Base-by-base conservation (phyloP, 352 stramenopile genomes). In the Thalassiosira mediterranea region DNA sequence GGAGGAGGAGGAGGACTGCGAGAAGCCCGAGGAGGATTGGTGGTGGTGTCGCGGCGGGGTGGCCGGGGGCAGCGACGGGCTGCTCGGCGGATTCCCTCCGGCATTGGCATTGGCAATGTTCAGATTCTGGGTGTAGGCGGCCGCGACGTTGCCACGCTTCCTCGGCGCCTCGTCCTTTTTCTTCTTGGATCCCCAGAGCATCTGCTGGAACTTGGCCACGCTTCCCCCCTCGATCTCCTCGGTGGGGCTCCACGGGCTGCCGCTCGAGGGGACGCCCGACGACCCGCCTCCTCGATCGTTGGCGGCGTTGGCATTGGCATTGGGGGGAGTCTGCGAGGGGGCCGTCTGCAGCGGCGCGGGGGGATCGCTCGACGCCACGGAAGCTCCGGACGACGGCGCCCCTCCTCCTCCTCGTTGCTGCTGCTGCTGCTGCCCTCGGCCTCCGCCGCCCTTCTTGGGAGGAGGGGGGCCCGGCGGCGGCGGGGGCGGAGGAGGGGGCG, bases 201-300 rank as follows among this genome's bases (percentile, higher is more conserved):
- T 56, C 29, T 31, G 17, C 19, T 56, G 29, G 21, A 37, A 56
- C 7, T 56, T 56, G 7, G 19, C 13, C 7, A 56, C 47, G 34
- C 23, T 56, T 13, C 47, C 47, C 19, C 23, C 25, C 19, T 61
- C 19, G 26, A 52, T 38, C n/a, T 70, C n/a, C 26, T 66, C 52
- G 8, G 54, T 54, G 8, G 65, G 65, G 29, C 54, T 51, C 11
- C 47, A 56, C 49, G 66, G 21, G 29, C 37, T 13, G 42, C 52
- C 25, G 26, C 21, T 7, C 34, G 4, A 17, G 40, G 11, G 23
- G 34, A 51, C 10, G n/a, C 23, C 17, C 7, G 61, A 47, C 1
- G 37, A n/a, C 3, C 32, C 7, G 15, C 28, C 38, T 23, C 11
- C 31, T 38, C 59, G 23, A 26, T 46, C 57, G 28, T 28, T 49